Evolutionary conservation across 345 rosid genomes (phyloP).

Genomic region (Eutrema yunnanense): DNA sequence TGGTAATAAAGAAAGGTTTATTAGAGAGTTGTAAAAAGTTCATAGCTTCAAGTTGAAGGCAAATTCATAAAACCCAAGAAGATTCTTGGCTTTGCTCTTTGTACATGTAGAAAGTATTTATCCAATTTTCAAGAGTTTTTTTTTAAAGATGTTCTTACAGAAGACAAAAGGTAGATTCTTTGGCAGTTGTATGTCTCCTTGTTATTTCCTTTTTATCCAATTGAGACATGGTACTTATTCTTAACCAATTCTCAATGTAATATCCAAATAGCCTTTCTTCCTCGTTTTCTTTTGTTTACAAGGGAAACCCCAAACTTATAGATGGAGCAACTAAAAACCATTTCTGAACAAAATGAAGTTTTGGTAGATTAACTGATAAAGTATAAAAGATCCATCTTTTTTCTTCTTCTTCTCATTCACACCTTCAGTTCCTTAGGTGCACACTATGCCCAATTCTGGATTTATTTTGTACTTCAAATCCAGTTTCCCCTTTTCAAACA

Average conservation of each 20-base stretch:
- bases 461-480: neutral
- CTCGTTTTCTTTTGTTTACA: neutral
- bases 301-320: neutral
- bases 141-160: slow-evolving; percentile 19
- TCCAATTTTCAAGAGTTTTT: slow-evolving; percentile 1
- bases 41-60: slow-evolving; percentile 61
- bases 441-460: neutral
- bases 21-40: slow-evolving; percentile 60
- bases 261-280: neutral
- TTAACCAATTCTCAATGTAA: neutral
- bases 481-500: neutral
- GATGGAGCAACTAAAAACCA: neutral
- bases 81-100: slow-evolving; percentile 36
- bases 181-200: slow-evolving; percentile 20
- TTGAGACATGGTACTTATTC: slow-evolving; percentile 17
- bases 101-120: slow-evolving; percentile 23
- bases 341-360: neutral
- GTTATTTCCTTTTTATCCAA: slow-evolving; percentile 16
- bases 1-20: slow-evolving; percentile 26
- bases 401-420: neutral
- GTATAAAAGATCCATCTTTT: neutral
- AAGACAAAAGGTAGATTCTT: slow-evolving; percentile 33
- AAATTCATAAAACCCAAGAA: slow-evolving; percentile 12
- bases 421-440: neutral
- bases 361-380: neutral